Conservation (phyloP, 345 rosid species). For the Eucalyptus marginata region DNA sequence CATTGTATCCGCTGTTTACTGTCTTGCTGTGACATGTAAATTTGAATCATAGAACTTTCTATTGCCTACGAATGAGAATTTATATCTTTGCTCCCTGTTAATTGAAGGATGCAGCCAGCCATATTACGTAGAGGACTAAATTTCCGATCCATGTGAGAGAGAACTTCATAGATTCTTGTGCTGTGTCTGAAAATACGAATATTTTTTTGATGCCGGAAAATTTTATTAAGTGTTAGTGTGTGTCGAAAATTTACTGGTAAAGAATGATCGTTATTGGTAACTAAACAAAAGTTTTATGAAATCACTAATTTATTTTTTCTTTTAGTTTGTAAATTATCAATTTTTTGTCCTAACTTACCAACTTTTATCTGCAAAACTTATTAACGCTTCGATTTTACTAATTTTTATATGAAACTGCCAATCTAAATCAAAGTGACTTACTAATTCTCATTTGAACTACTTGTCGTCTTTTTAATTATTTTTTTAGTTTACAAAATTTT, state of each 20-base stretch:
- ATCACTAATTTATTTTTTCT: background rate
- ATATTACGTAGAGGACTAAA: background rate
- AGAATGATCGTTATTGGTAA: background rate
- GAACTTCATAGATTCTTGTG: background rate
- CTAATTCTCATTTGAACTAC: background rate
- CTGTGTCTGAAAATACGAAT: background rate
- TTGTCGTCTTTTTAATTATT: background rate
- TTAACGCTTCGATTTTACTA: background rate
- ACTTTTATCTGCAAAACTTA: background rate
- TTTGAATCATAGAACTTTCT: background rate
- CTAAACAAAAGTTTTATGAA: background rate
- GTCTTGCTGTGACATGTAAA: background rate
- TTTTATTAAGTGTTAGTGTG: background rate
- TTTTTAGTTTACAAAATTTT: background rate
- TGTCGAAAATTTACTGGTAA: background rate
- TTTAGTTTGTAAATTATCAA: background rate
- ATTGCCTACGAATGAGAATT: background rate
- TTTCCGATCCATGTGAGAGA: background rate
- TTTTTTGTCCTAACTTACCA: background rate
- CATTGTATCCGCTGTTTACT: background rate
- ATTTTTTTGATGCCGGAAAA: no score
- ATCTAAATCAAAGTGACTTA: background rate
- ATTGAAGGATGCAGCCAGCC: background rate
- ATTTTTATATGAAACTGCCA: background rate
- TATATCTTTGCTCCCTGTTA: background rate